Base-by-base conservation (phyloP, 1,284 basidiomycete species). In the Cutaneotrichosporon cyanovorans region DNA sequence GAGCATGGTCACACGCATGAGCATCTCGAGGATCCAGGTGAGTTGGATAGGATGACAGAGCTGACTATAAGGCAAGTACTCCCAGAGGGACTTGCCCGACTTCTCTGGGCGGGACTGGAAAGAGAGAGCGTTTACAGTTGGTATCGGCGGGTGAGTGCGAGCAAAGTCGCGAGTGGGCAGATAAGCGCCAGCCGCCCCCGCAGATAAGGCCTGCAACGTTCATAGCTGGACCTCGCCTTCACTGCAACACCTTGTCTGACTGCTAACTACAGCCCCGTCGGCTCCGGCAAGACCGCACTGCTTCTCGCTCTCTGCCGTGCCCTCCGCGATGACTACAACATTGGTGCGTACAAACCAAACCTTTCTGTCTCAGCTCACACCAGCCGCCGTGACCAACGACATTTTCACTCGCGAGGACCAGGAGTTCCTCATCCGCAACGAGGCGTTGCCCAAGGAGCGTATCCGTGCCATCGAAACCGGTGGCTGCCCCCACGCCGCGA, bases 401-500 rank as follows among this genome's bases (percentile, higher is more conserved):
- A 96, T 96, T 64, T 95, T 96, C 73, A 98, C 93, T 33, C 79
- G 84, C 16, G 93, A 98, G 71, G 93, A 98, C 66, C 91, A 95
- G 68, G 92, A 98, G 67, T 98, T 98, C 71, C 76, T 98, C 31
- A 93, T 96, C 64, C 83, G 81, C 58, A 89, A 97, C 73, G 79
- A 85, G 45, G 93, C 93, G 0, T 79, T 98, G 4, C 83, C 86
- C 0, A 81, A 81, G 31, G 45, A 45, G n/a, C 84, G 93, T 34
- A 97, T 98, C 60, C 80, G 89, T 19, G 91, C 95, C 0, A 95
- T 98, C 58, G 93, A 98, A 74, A 98, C 95, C 0, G 77, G 91
- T 32, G 90, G 91, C 2, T 96, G 90, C 69, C 90, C 90, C 1
- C 90, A 95, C 66, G 90, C 90, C 2, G 90, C 91, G 4, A 95